Evolutionary conservation across 495 filamentous ascomycete species (phyloP).

Genomic region (Eremomyces bilateralis): DNA sequence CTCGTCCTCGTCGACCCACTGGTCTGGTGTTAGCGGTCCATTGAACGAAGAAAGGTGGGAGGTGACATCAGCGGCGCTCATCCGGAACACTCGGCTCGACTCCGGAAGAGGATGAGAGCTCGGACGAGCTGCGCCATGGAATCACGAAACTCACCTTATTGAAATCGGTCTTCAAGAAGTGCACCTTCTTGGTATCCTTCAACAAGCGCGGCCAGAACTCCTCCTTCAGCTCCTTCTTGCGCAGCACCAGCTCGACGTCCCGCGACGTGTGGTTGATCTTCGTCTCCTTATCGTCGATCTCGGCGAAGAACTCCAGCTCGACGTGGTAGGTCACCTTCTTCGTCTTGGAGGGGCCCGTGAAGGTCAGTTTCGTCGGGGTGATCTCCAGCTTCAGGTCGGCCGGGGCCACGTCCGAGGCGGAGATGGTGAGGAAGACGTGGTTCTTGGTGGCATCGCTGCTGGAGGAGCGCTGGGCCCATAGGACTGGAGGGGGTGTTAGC

Average conservation of each 20-base stretch:
- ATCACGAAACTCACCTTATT: conserved; percentile 47
- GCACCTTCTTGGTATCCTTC: conserved; percentile 69
- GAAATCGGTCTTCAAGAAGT: conserved; percentile 98
- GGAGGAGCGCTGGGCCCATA: conserved; percentile 95
- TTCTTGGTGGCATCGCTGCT: conserved; percentile 60
- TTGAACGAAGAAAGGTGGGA: not conserved
- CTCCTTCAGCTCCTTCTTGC: conserved; percentile 84
- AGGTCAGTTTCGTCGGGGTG: conserved; percentile 52
- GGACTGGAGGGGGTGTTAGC: conserved; percentile 33
- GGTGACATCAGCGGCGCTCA: too few species aligned
- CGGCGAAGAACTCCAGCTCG: conserved; percentile 71
- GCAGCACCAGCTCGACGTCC: conserved; percentile 70
- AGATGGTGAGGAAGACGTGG: conserved; percentile 78
- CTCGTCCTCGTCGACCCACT: conserved; percentile 99
- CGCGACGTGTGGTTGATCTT: conserved; percentile 67
- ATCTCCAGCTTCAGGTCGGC: conserved; percentile 55
- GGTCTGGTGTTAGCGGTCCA: conserved; percentile 3
- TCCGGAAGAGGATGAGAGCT: not conserved
- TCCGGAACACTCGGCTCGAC: too few species aligned
- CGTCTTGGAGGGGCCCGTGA: conserved; percentile 57
- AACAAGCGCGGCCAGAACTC: conserved; percentile 89
- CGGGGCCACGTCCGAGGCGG: conserved; percentile 54
- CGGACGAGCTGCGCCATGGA: conserved; percentile 1
- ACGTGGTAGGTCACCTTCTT: conserved; percentile 70
- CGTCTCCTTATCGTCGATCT: conserved; percentile 68